phyloP scores from a whole-genome alignment of 164 flowering plant species.

The Cinnamomum chago region DNA sequence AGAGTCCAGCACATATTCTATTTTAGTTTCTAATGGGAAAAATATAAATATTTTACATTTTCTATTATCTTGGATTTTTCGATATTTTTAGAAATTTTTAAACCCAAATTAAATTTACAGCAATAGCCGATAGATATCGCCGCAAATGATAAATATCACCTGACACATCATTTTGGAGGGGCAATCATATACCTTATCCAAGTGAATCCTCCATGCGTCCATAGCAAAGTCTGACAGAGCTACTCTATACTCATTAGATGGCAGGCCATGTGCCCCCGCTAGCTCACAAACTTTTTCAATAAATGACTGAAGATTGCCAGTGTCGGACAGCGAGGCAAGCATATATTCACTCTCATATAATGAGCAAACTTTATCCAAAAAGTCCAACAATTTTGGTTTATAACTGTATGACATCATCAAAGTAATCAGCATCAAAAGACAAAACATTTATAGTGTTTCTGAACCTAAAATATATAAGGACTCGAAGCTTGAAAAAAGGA shows the following conservation, averaged over 20 bases:
- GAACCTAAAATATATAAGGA: conserved; percentile 1
- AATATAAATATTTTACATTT: no score
- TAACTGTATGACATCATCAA: conserved; percentile 43
- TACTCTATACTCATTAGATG: conserved; percentile 45
- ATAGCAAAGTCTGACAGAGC: conserved; percentile 39
- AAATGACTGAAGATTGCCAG: conserved; percentile 41
- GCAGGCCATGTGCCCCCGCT: conserved; percentile 55
- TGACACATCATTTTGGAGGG: no score
- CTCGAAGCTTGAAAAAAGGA: not conserved
- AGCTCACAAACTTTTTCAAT: conserved; percentile 60
- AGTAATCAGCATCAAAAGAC: conserved; percentile 7
- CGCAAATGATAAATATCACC: no score
- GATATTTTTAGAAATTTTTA: no score
- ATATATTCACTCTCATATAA: conserved; percentile 56
- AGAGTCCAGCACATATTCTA: no score
- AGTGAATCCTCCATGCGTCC: conserved; percentile 34
- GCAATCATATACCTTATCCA: conserved; percentile 49
- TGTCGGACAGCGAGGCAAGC: conserved; percentile 28
- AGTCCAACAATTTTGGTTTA: conserved; percentile 59
- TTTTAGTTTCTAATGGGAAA: no score
- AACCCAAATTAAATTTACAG: no score
- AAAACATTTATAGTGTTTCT: not conserved
- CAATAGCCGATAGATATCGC: no score
- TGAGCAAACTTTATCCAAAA: conserved; percentile 68
- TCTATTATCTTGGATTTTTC: no score